These are phyloP conservation scores for Chionographis japonica DNA, from an alignment of 106 monocot species.

Conservation along the genomic window DNA sequence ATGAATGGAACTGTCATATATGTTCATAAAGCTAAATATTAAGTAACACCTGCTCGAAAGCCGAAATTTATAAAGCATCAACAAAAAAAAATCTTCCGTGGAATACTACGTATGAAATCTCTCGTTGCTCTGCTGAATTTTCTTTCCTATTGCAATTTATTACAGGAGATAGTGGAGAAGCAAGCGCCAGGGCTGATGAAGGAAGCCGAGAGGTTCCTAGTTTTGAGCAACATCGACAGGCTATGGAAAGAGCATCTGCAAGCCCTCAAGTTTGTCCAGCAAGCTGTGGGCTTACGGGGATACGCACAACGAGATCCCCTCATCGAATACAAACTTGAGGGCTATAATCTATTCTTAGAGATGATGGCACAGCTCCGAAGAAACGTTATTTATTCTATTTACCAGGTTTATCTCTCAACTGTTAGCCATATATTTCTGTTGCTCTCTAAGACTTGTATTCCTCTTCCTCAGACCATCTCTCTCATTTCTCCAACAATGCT, in stretches of 20 bases:
- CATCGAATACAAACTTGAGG: conserved; percentile 96
- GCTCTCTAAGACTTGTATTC: too few species aligned
- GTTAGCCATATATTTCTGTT: too few species aligned
- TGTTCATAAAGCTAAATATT: too few species aligned
- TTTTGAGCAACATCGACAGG: conserved; percentile 89
- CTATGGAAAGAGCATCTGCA: conserved; percentile 98
- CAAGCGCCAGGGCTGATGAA: conserved; percentile 90
- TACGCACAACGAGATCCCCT: conserved; percentile 96
- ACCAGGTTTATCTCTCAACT: conserved; percentile 54
- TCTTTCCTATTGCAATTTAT: conserved; percentile 5
- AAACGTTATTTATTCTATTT: conserved; percentile 94
- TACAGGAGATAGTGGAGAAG: conserved; percentile 91
- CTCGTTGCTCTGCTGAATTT: background rate
- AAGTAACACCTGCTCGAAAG: too few species aligned
- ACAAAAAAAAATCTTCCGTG: too few species aligned
- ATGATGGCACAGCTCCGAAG: conserved; percentile 98
- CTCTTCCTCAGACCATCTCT: too few species aligned
- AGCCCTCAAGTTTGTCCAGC: conserved; percentile 91
- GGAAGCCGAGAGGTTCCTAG: conserved; percentile 87
- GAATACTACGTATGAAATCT: background rate
- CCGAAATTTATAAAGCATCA: too few species aligned
- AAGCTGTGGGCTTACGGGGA: conserved; percentile 86
- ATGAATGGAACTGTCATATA: too few species aligned
- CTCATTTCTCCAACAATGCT: too few species aligned
- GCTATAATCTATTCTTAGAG: conserved; percentile 92